Evolutionary conservation across 176 grass and related monocot species (phyloP).

Genomic region (maize (Zea mays)): Zm-B73-REFERENCE-NAM-5.0 NC_050098.1:233222501-233223000

Average conservation of each 20-base stretch:
- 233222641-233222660: neutral
- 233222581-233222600: neutral
- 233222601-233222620: neutral
- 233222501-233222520: neutral
- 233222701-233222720: neutral
- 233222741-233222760: neutral
- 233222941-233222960: neutral
- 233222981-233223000: too few species aligned
- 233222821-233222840: neutral
- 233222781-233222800: neutral
- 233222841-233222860: neutral
- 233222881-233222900: neutral
- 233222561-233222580: neutral
- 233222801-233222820: neutral
- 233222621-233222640: neutral
- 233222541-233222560: neutral
- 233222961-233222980: neutral
- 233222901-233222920: neutral
- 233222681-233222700: neutral
- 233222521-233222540: neutral
- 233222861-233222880: constrained; percentile 17
- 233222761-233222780: neutral
- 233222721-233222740: neutral
- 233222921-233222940: neutral
- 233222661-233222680: neutral